Conservation (phyloP, 768 basidiomycete genomes). For the Boletus tomentosulus region DNA sequence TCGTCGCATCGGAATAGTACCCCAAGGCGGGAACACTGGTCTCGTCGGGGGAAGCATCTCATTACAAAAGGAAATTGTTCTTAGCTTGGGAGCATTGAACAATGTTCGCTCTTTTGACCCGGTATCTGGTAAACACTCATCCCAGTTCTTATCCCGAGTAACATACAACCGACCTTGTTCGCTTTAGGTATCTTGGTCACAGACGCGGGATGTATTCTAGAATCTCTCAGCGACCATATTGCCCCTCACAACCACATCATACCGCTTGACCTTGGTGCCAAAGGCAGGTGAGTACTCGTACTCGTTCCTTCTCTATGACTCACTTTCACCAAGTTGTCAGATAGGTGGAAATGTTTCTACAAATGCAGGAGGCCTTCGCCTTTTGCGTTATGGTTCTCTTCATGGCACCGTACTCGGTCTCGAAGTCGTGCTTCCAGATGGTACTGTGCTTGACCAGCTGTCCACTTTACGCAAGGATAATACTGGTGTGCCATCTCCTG, state of each 20-base stretch:
- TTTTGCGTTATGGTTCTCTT: constrained; percentile 90
- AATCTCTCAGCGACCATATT: constrained; percentile 82
- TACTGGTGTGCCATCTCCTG: constrained; percentile 57
- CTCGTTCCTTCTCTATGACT: background rate
- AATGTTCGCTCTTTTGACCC: constrained; percentile 79
- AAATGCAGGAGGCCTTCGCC: constrained; percentile 94
- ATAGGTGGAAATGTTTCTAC: constrained; percentile 97
- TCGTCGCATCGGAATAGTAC: constrained; percentile 82
- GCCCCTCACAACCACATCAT: constrained; percentile 89
- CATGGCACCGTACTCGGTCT: constrained; percentile 94
- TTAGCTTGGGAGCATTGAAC: constrained; percentile 81
- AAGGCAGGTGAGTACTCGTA: constrained; percentile 68
- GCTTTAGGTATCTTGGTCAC: constrained; percentile 79
- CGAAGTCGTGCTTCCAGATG: constrained; percentile 94
- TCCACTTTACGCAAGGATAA: constrained; percentile 96
- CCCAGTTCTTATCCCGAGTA: constrained; percentile 1
- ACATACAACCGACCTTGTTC: constrained; percentile 3
- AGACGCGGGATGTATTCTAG: constrained; percentile 93
- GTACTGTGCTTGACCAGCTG: constrained; percentile 83
- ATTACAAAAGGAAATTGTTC: constrained; percentile 77
- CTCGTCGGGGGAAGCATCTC: constrained; percentile 95
- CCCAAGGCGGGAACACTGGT: constrained; percentile 98
- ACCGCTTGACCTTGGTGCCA: constrained; percentile 93
- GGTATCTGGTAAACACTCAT: constrained; percentile 57
- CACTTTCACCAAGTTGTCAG: constrained; percentile 64